Evolutionary conservation across 2,329 filamentous ascomycete genomes (phyloP).

Genomic region (Penicillium paneum): DNA sequence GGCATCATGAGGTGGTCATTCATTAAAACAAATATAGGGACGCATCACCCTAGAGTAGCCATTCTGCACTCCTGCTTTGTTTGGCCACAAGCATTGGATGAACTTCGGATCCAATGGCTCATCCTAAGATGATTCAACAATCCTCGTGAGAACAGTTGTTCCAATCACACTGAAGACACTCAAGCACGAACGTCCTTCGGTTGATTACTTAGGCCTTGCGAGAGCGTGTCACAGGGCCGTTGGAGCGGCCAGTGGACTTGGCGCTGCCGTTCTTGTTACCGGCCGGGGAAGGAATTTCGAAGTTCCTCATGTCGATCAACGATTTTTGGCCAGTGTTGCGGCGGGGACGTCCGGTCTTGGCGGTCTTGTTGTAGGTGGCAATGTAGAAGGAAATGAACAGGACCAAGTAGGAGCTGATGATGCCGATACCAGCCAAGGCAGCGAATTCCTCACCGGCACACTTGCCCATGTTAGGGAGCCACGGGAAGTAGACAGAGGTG

Average conservation of each 20-base stretch:
- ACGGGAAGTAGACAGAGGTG: slow-evolving; percentile 81
- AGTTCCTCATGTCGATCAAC: slow-evolving; percentile 77
- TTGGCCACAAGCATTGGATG: neutral
- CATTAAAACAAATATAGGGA: slow-evolving; percentile 27
- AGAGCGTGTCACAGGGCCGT: slow-evolving; percentile 46
- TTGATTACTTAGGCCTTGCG: slow-evolving; percentile 43
- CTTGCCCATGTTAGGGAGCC: slow-evolving; percentile 76
- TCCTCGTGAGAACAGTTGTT: neutral
- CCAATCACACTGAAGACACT: neutral
- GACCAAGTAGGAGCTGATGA: slow-evolving; percentile 90
- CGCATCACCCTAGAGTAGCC: slow-evolving; percentile 20
- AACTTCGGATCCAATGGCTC: neutral
- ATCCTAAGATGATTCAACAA: slow-evolving; percentile 2
- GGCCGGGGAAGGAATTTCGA: slow-evolving; percentile 54
- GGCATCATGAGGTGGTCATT: slow-evolving; percentile 28
- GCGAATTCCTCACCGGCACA: slow-evolving; percentile 97
- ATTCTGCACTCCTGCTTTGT: slow-evolving; percentile 9
- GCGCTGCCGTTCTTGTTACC: slow-evolving; percentile 29
- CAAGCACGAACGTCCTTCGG: neutral
- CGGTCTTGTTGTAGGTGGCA: slow-evolving; percentile 80
- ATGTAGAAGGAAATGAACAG: slow-evolving; percentile 99
- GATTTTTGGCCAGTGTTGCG: slow-evolving; percentile 73
- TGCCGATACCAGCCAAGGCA: slow-evolving; percentile 85
- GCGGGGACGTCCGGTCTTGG: slow-evolving; percentile 43
- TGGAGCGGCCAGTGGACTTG: slow-evolving; percentile 40